A percentile compares a stretch with the other conserved stretches of the same genome.
phyloP scores from a whole-genome alignment of 805 yeast genomes.

The Pichia nakasei region DNA sequence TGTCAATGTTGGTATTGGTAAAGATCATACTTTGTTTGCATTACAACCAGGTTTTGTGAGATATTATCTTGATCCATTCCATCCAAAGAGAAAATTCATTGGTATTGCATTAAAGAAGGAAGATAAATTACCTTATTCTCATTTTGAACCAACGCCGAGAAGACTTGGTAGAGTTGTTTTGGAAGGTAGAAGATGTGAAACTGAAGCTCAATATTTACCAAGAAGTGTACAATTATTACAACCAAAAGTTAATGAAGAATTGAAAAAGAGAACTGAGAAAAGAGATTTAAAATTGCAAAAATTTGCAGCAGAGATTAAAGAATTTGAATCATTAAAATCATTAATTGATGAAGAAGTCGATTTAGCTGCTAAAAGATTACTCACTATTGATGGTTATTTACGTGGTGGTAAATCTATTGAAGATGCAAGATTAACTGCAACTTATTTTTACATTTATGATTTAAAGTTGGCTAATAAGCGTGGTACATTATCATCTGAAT shows the following conservation, averaged over 20 bases:
- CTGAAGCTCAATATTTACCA: constrained; percentile 53
- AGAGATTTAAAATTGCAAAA: constrained; percentile 26
- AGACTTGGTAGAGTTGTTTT: constrained; percentile 68
- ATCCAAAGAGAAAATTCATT: constrained; percentile 82
- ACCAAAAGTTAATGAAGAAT: constrained; percentile 38
- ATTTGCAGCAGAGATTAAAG: constrained; percentile 27
- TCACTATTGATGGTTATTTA: constrained; percentile 43
- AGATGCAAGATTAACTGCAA: constrained; percentile 55
- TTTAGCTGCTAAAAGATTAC: constrained; percentile 44
- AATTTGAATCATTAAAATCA: constrained; percentile 17
- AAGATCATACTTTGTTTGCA: constrained; percentile 89
- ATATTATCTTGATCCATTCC: constrained; percentile 91
- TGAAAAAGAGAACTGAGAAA: constrained; percentile 32
- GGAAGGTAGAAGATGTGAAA: constrained; percentile 40
- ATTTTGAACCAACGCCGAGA: constrained; percentile 81
- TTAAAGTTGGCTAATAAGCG: constrained; percentile 32
- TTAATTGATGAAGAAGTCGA: constrained; percentile 22
- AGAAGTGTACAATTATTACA: constrained; percentile 58
- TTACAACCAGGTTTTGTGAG: constrained; percentile 88
- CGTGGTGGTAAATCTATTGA: constrained; percentile 47
- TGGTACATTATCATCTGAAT: constrained; percentile 28
- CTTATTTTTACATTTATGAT: constrained; percentile 40
- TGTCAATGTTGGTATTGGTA: constrained; percentile 81
- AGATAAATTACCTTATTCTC: constrained; percentile 71
- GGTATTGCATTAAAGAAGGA: constrained; percentile 73